Evolutionary conservation across 495 filamentous ascomycete genomes (phyloP), one percentile per base, ranked within the genome.

Genomic region (Stereocaulon alpinum): DNA sequence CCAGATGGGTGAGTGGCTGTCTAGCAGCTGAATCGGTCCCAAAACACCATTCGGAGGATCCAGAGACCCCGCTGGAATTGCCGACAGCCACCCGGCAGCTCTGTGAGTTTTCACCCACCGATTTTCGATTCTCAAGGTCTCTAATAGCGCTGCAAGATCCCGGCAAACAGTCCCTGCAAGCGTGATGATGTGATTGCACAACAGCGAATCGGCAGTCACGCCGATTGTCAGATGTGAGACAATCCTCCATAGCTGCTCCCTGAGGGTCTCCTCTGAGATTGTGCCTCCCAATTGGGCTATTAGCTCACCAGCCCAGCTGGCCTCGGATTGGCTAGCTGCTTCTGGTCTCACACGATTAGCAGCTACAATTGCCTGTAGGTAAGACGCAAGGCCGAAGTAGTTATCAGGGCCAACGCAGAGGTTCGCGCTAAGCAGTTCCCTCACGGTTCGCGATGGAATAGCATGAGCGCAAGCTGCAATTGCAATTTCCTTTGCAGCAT

Each of bases 401-500:
- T 27, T 47, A 20, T 27, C 30, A 18, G 32, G 40, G 6, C 41
- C 53, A 12, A 43, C 30, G 14, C 17, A 37, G n/a, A 60, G 42
- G 9, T 32, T 32, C 6, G 14, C 18, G 37, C 32, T 41, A 30
- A 60, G 37, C 34, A 60, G n/a, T 5, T 9, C 42, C 22, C 49
- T 56, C 1, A 55, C 29, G 18, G 11, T 27, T 41, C 20, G 58
- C 34, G 50, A 1, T 10, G 58, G 43, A 12, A 56, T 15, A n/a
- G 20, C 34, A 22, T 18, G 12, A 24, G 49, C 58, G 17, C 50
- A 60, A 6, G 58, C 58, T 60, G 58, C 50, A 54, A 60, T 57
- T 44, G 58, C 58, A 42, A 60, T 4, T 43, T 47, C 48, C 30
- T 20, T 20, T 27, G 55, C 29, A 6, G 58, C 15, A 22, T 60